phyloP scores from a whole-genome alignment of 1,284 basidiomycete species.

The Malassezia furfur region DNA sequence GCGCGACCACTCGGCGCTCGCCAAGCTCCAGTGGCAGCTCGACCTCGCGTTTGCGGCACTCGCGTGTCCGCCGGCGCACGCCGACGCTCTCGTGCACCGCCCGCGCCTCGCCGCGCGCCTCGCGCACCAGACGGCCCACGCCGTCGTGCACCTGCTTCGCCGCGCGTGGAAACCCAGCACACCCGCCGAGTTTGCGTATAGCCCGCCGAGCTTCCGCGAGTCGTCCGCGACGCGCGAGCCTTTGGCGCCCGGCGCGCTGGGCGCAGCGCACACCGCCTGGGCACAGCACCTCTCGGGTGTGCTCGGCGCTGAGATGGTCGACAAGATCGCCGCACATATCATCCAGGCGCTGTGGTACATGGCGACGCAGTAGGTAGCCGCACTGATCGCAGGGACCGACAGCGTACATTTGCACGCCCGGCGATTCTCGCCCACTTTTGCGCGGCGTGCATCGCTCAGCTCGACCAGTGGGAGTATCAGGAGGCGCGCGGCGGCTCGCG shows the following conservation, averaged over 20 bases:
- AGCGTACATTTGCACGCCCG: constrained; percentile 10
- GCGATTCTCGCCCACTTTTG: constrained; percentile 4
- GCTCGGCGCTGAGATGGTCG: constrained; percentile 7
- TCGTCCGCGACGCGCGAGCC: not conserved
- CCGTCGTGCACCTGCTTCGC: not conserved
- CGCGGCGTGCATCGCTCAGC: not conserved
- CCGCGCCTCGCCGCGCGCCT: not conserved
- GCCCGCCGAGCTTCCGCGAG: constrained; percentile 13
- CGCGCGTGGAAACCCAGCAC: constrained; percentile 11
- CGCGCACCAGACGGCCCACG: constrained; percentile 1
- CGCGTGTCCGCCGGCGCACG: constrained; percentile 2
- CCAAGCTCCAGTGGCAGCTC: constrained; percentile 11
- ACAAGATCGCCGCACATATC: constrained; percentile 3
- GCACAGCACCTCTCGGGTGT: not conserved
- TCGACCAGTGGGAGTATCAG: constrained; percentile 1
- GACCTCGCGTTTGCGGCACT: constrained; percentile 11
- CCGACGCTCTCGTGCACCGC: not conserved
- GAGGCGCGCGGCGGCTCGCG: not conserved
- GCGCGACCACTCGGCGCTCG: constrained; percentile 13
- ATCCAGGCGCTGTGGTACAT: constrained; percentile 14
- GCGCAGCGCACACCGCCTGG: constrained; percentile 3
- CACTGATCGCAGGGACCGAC: not conserved
- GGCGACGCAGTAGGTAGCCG: constrained; percentile 1
- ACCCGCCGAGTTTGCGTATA: constrained; percentile 1
- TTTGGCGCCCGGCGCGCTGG: not conserved